Evolutionary conservation across 306 rosid species (phyloP).

Genomic region (Glycyrrhiza uralensis): DNA sequence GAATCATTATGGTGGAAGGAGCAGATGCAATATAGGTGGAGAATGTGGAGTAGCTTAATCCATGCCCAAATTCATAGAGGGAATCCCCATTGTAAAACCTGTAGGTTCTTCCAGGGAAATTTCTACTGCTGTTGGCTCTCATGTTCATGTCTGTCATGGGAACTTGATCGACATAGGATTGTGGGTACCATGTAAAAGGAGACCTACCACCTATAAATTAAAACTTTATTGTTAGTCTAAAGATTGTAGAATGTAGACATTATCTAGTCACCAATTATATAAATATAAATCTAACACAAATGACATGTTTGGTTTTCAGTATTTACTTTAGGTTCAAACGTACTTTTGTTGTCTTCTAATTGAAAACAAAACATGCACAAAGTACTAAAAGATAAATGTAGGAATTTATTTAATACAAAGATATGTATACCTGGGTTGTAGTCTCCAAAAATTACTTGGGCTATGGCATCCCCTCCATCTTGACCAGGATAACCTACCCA

Average conservation of each 20-base stretch:
- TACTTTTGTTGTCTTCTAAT: no score
- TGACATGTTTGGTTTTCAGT: no score
- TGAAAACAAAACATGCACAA: no score
- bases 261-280: neutral
- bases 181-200: slow-evolving; percentile 80
- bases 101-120: slow-evolving; percentile 71
- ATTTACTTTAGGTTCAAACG: no score
- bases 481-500: slow-evolving; percentile 85
- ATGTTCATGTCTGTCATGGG: slow-evolving; percentile 82
- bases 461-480: slow-evolving; percentile 72
- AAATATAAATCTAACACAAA: no score
- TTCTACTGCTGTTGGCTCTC: slow-evolving; percentile 56
- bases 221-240: neutral
- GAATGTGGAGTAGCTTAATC: slow-evolving; percentile 63
- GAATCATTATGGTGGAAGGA: slow-evolving; percentile 46
- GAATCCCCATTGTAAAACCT: slow-evolving; percentile 56
- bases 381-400: neutral
- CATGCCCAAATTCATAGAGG: slow-evolving; percentile 65
- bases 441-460: slow-evolving; percentile 73
- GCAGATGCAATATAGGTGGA: slow-evolving; percentile 40
- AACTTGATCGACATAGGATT: slow-evolving; percentile 58
- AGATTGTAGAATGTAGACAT: neutral
- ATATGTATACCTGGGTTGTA: slow-evolving; percentile 52
- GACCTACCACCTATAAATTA: slow-evolving; percentile 54
- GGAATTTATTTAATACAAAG: neutral